Percentiles rank a stretch among this genome's conserved stretches.
Evolutionary conservation across 768 basidiomycete genomes (phyloP).

Genomic region (Mycena kentingensis): DNA sequence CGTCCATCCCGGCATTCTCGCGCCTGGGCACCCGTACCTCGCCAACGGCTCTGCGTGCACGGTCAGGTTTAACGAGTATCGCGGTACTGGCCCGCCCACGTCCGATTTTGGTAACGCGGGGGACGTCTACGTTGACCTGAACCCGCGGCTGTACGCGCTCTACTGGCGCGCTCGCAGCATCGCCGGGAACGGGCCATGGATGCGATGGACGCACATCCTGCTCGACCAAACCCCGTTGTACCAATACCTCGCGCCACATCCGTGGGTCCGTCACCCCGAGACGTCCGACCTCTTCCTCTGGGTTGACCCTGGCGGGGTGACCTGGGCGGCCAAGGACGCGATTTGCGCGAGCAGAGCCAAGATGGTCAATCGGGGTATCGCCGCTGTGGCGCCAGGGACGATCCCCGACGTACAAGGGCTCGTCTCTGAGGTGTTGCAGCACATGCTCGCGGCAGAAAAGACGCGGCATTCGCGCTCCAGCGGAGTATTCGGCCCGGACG

Average conservation of each 20-base stretch:
- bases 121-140: constrained; percentile 29
- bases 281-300: constrained; percentile 14
- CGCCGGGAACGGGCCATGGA: constrained; percentile 6
- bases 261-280: constrained; percentile 13
- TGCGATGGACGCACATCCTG: constrained; percentile 5
- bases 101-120: constrained; percentile 26
- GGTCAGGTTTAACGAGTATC: constrained; percentile 29
- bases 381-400: neutral
- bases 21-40: constrained; percentile 11
- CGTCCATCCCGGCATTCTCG: constrained; percentile 2
- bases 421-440: constrained; percentile 10
- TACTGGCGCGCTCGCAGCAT: constrained; percentile 16
- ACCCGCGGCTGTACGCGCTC: constrained; percentile 4
- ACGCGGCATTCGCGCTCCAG: too few relatives aligned
- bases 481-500: too few relatives aligned
- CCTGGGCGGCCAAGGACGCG: constrained; percentile 10
- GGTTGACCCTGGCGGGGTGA: constrained; percentile 14
- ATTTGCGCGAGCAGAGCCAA: constrained; percentile 10
- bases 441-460: constrained; percentile 8
- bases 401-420: constrained; percentile 9
- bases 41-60: neutral
- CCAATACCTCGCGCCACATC: constrained; percentile 10
- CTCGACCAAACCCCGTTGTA: constrained; percentile 11
- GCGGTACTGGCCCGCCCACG: constrained; percentile 28
- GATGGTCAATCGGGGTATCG: constrained; percentile 12